Conservation (phyloP, 257 asterid genomes). For the Petrea volubilis region DNA sequence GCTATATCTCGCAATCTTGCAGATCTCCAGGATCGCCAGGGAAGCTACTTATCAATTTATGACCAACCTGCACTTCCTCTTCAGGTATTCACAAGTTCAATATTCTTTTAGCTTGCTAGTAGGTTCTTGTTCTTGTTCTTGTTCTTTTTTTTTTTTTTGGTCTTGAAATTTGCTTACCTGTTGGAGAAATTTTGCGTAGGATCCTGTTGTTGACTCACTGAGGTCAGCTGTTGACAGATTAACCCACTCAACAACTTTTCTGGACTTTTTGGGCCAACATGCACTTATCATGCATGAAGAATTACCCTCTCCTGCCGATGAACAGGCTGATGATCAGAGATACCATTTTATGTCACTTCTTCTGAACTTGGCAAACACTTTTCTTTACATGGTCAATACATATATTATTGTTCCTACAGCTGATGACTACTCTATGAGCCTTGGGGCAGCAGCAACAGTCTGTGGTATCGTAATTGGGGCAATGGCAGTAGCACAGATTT, state of each 20-base stretch:
- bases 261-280: conserved; percentile 88
- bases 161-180: conserved; percentile 20
- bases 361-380: conserved; percentile 90
- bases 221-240: conserved; percentile 86
- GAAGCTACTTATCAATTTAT: conserved; percentile 95
- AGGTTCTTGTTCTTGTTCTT: too few species aligned
- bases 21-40: conserved; percentile 94
- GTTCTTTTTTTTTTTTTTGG: not conserved
- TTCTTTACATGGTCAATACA: conserved; percentile 96
- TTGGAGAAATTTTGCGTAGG: conserved; percentile 50
- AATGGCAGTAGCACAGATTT: conserved; percentile 97
- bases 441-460: conserved; percentile 98
- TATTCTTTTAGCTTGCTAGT: too few species aligned
- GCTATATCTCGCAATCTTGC: conserved; percentile 97
- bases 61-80: conserved; percentile 86
- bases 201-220: conserved; percentile 82
- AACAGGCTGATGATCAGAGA: conserved; percentile 65
- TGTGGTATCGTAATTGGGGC: conserved; percentile 96
- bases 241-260: conserved; percentile 85
- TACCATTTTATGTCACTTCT: conserved; percentile 93
- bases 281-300: conserved; percentile 98
- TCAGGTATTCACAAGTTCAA: conserved; percentile 48
- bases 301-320: conserved; percentile 66
- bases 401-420: conserved; percentile 98
- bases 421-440: conserved; percentile 95